Evolutionary conservation across 768 basidiomycete species (phyloP), one percentile per base, ranked within the genome.

Genomic region (Auriscalpium vulgare): DNA sequence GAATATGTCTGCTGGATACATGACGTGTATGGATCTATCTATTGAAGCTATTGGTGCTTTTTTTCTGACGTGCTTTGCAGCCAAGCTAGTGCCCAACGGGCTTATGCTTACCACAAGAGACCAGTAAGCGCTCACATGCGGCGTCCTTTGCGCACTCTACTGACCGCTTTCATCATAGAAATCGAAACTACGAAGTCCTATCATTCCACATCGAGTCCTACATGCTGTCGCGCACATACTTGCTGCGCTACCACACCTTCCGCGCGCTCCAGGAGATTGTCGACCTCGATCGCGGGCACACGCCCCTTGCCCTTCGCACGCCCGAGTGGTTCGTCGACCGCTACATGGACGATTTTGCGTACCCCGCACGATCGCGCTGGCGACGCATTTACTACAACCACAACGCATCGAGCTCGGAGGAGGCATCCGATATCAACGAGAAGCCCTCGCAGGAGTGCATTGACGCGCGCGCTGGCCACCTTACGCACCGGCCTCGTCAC

Each of bases 161-260:
- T 52, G 7, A 56, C 35, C 29, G 16, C 14, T 23, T 38, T 37
- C 51, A 29, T 29, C 36, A 36, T 56, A 80, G 78, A 37, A 58
- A 67, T 11, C 76, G 82, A 11, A 59, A 58, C 1, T 86, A 77
- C 56, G 65, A 72, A 50, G 67, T 86, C 3, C 59, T 66, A 11
- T 74, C 77, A 2, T 71, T 85, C 64, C 74, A 83, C 52, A 66
- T 72, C 7, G 63, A 62, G 14, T 78, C 76, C 0, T 78, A 75
- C 56, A 56, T 62, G 0, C 63, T 58, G 0, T 78, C 82, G 59
- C 68, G 68, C 50, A 74, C 77, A 44, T 87, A 82, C 59, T 64
- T 87, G 44, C 72, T 74, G 38, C 75, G 77, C 44, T 83, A 76
- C 61, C 77, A 76, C 17, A 70, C 82, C 1, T 62, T 80, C 21